Percentiles rank a stretch among this genome's conserved stretches.
These are phyloP conservation scores for Trapa bicornis DNA, from an alignment of 345 rosid species.

Conservation along the genomic window DNA sequence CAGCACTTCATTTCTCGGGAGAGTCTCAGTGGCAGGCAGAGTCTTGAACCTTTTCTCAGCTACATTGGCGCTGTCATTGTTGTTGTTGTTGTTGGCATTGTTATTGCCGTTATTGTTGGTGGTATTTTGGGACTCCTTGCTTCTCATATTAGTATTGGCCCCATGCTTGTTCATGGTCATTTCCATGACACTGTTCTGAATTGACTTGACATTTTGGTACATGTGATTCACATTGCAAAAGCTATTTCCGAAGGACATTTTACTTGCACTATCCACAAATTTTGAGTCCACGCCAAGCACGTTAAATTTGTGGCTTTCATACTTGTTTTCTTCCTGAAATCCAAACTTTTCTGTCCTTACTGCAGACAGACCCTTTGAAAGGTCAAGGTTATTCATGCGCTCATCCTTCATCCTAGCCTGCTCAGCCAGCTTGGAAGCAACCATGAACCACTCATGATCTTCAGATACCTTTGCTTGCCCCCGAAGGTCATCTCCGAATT, in stretches of 20 bases:
- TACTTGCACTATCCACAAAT: constrained; percentile 38
- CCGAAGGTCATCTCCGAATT: constrained; percentile 89
- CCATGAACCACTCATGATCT: constrained; percentile 82
- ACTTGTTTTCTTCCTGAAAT: constrained; percentile 73
- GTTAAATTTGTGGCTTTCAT: constrained; percentile 58
- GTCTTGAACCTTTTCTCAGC: constrained; percentile 81
- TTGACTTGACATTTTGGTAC: constrained; percentile 52
- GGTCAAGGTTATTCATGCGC: constrained; percentile 79
- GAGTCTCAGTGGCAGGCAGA: constrained; percentile 84
- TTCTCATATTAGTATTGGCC: constrained; percentile 39
- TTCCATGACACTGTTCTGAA: constrained; percentile 28
- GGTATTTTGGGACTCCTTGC: constrained; percentile 33
- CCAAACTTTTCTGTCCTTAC: constrained; percentile 45
- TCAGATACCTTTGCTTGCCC: constrained; percentile 75
- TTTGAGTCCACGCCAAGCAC: constrained; percentile 69
- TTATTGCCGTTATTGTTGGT: constrained; percentile 27
- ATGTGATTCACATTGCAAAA: constrained; percentile 51
- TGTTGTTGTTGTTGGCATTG: constrained; percentile 31
- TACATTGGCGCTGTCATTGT: constrained; percentile 25
- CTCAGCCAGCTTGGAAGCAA: constrained; percentile 82
- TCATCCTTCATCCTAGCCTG: constrained; percentile 72
- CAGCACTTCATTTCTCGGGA: constrained; percentile 89
- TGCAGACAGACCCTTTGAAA: constrained; percentile 58
- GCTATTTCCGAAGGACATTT: constrained; percentile 39
- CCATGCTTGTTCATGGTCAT: constrained; percentile 46